Percentiles rank a stretch among this genome's conserved stretches.
phyloP scores from a whole-genome alignment of 2,329 filamentous ascomycete genomes.

The Calcarisporium arbuscula region DNA sequence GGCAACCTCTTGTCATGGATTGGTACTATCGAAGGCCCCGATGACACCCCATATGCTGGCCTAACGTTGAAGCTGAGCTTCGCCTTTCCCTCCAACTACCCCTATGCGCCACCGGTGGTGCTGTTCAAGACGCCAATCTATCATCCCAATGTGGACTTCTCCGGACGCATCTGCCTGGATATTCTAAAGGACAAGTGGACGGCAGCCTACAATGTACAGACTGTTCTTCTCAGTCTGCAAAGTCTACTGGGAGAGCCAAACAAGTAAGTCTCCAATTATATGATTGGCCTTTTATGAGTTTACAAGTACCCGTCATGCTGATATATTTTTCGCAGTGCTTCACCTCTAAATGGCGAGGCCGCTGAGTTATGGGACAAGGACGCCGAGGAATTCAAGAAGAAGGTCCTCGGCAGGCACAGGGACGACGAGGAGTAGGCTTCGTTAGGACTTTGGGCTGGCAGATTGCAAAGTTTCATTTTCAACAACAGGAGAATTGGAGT shows the following conservation, averaged over 20 bases:
- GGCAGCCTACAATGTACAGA: slow-evolving; percentile 93
- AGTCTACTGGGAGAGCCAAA: slow-evolving; percentile 95
- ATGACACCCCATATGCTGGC: slow-evolving; percentile 83
- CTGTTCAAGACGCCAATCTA: slow-evolving; percentile 99
- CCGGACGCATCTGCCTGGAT: slow-evolving; percentile 91
- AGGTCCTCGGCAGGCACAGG: slow-evolving; percentile 56
- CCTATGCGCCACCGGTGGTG: slow-evolving; percentile 83
- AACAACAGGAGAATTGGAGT: slow-evolving; percentile 37
- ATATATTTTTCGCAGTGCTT: slow-evolving; percentile 55
- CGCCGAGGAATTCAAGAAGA: slow-evolving; percentile 77
- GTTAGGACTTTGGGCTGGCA: slow-evolving; percentile 25
- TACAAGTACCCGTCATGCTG: slow-evolving; percentile 16
- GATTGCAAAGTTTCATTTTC: slow-evolving; percentile 12
- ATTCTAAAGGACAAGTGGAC: slow-evolving; percentile 99
- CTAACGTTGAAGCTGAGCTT: slow-evolving; percentile 91
- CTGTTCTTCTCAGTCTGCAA: slow-evolving; percentile 86
- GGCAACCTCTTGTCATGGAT: slow-evolving; percentile 90
- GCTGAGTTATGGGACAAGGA: slow-evolving; percentile 94
- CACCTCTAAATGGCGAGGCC: slow-evolving; percentile 91
- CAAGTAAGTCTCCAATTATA: slow-evolving; percentile 61
- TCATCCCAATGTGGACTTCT: slow-evolving; percentile 98
- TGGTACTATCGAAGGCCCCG: slow-evolving; percentile 86
- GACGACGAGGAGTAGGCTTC: slow-evolving; percentile 62
- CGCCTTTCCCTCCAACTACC: slow-evolving; percentile 86
- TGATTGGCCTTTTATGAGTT: background rate